Conservation (phyloP, 768 basidiomycete genomes). For the Cystofilobasidium bisporidii region DNA sequence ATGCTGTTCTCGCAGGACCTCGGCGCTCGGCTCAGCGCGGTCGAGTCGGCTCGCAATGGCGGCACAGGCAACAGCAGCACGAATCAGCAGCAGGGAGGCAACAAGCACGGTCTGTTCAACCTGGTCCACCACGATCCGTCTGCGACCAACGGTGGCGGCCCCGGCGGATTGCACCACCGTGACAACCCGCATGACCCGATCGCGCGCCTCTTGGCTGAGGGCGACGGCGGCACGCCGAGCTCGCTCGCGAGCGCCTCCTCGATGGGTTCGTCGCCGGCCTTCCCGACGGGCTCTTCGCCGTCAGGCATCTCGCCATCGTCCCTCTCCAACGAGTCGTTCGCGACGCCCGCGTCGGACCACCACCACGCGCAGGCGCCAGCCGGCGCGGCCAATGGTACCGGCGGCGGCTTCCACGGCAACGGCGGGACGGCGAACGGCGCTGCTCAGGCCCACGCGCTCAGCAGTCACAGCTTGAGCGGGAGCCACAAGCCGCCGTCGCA, state of each 20-base stretch:
- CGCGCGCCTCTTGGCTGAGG: conserved; percentile 14
- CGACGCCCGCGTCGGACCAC: conserved; percentile 9
- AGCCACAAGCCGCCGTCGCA: conserved; percentile 6
- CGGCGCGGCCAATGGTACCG: not conserved
- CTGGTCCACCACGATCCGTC: not conserved
- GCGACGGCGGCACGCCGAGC: conserved; percentile 2
- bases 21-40: conserved; percentile 6
- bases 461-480: too few species aligned
- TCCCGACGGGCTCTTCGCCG: conserved; percentile 2
- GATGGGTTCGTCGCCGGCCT: not conserved
- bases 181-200: conserved; percentile 20
- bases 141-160: not conserved
- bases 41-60: not conserved
- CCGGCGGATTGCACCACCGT: not conserved
- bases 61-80: not conserved
- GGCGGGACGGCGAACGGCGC: not conserved
- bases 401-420: not conserved
- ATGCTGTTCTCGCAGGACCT: conserved; percentile 15
- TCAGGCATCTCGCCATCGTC: conserved; percentile 19
- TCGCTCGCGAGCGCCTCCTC: not conserved
- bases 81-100: not conserved
- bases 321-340: conserved; percentile 17
- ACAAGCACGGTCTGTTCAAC: not conserved
- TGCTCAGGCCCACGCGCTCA: not conserved
- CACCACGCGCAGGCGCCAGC: not conserved